Evolutionary conservation across 2,329 filamentous ascomycete genomes (phyloP).

Genomic region (Pestalotiopsis sp.): DNA sequence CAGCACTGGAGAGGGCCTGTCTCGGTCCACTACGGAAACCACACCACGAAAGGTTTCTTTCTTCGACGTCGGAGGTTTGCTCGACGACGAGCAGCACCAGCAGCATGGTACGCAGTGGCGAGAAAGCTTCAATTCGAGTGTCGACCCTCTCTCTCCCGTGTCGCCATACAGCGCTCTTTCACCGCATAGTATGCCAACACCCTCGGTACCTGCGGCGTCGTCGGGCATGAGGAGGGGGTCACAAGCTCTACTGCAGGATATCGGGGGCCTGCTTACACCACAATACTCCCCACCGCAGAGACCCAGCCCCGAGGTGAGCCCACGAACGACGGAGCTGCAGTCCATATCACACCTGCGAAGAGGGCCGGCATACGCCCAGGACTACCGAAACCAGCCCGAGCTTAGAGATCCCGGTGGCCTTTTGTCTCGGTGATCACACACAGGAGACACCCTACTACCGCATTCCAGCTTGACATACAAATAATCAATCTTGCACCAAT

Average conservation of each 20-base stretch:
- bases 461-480: not conserved
- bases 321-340: slow-evolving; percentile 44
- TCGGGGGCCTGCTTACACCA: slow-evolving; percentile 55
- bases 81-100: slow-evolving; percentile 53
- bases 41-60: slow-evolving; percentile 70
- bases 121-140: slow-evolving; percentile 44
- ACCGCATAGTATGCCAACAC: slow-evolving; percentile 38
- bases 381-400: slow-evolving; percentile 31
- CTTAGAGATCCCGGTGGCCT: slow-evolving; percentile 44
- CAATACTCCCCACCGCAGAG: slow-evolving; percentile 33
- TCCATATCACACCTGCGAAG: slow-evolving; percentile 45
- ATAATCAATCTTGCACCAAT: not conserved
- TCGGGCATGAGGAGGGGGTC: slow-evolving; percentile 55
- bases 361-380: slow-evolving; percentile 33
- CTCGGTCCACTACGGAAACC: slow-evolving; percentile 38
- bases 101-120: slow-evolving; percentile 29
- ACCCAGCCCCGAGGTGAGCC: slow-evolving; percentile 26
- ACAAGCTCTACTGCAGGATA: slow-evolving; percentile 58
- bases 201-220: slow-evolving; percentile 45
- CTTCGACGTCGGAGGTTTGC: slow-evolving; percentile 80
- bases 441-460: not conserved
- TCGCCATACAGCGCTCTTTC: slow-evolving; percentile 17
- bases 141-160: slow-evolving; percentile 33
- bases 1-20: slow-evolving; percentile 33
- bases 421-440: slow-evolving; percentile 18